phyloP scores from a whole-genome alignment of 148 eudicot genomes.

The Heliosperma pusillum region DNA sequence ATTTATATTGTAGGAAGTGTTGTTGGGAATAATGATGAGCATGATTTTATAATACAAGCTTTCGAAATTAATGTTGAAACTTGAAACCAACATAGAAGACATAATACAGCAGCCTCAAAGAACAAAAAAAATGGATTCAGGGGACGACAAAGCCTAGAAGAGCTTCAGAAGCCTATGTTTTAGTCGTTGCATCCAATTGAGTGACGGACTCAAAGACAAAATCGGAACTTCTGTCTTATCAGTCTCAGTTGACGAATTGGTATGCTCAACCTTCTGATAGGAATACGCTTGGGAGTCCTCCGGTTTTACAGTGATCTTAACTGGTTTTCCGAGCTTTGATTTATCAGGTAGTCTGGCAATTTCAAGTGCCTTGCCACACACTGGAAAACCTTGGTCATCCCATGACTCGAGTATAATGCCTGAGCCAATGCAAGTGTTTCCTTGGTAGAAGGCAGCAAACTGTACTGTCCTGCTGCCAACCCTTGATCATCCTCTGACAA shows the following conservation, averaged over 20 bases:
- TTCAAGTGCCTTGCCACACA: slow-evolving; percentile 72
- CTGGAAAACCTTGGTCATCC: slow-evolving; percentile 79
- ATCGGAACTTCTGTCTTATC: slow-evolving; percentile 14
- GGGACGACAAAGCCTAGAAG: neutral
- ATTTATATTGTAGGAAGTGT: too few species aligned
- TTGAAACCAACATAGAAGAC: too few species aligned
- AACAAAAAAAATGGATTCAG: too few species aligned
- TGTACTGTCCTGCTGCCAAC: slow-evolving; percentile 95
- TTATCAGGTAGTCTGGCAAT: slow-evolving; percentile 52
- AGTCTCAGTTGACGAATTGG: slow-evolving; percentile 1
- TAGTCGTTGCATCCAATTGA: slow-evolving; percentile 31
- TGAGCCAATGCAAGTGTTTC: slow-evolving; percentile 66
- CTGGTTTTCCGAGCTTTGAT: slow-evolving; percentile 76
- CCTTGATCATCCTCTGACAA: slow-evolving; percentile 93
- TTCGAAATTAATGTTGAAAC: too few species aligned
- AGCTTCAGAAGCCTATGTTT: slow-evolving; percentile 1
- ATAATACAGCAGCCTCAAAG: neutral
- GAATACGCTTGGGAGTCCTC: slow-evolving; percentile 16
- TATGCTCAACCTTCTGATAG: slow-evolving; percentile 8
- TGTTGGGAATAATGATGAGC: too few species aligned
- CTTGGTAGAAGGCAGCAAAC: slow-evolving; percentile 85
- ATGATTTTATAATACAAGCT: too few species aligned
- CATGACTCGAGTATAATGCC: slow-evolving; percentile 85
- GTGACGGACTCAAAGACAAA: slow-evolving; percentile 19
- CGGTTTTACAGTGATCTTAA: slow-evolving; percentile 60